Percentiles rank a stretch among this genome's conserved stretches.
Evolutionary conservation across 2,329 filamentous ascomycete species (phyloP).

Genomic region (Scedosporium minutisporum): DNA sequence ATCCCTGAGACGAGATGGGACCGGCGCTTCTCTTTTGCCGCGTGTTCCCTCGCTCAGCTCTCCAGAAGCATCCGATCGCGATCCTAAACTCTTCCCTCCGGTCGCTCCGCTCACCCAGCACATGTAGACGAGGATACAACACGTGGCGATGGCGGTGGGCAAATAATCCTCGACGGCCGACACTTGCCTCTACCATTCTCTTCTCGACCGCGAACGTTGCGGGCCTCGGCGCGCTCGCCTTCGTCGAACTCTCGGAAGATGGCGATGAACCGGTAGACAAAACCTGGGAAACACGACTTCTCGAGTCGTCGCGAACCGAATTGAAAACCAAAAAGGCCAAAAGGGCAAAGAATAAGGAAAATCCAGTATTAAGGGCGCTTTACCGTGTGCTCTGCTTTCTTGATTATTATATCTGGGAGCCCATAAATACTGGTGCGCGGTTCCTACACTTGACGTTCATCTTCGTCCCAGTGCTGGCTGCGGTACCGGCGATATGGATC

Average conservation of each 20-base stretch:
- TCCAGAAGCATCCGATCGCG: background rate
- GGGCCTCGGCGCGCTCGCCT: constrained; percentile 1
- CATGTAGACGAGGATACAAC: background rate
- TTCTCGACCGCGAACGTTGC: background rate
- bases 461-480: constrained; percentile 79
- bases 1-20: constrained; percentile 1
- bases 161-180: background rate
- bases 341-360: background rate
- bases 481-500: constrained; percentile 73
- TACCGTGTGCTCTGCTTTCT: constrained; percentile 49
- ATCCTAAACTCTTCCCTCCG: background rate
- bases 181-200: background rate
- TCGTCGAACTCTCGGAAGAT: background rate
- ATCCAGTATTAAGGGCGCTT: background rate
- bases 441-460: constrained; percentile 80
- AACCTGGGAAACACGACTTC: constrained; percentile 5
- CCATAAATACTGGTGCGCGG: constrained; percentile 75
- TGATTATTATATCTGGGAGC: constrained; percentile 71
- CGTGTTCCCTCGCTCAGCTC: background rate
- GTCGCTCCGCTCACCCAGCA: background rate
- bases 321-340: background rate
- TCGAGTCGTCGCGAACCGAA: constrained; percentile 1
- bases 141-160: background rate
- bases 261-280: background rate
- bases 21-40: constrained; percentile 2